These are phyloP conservation scores for Neonectria coccinea DNA, from an alignment of 2,329 filamentous ascomycete species.

Conservation along the genomic window DNA sequence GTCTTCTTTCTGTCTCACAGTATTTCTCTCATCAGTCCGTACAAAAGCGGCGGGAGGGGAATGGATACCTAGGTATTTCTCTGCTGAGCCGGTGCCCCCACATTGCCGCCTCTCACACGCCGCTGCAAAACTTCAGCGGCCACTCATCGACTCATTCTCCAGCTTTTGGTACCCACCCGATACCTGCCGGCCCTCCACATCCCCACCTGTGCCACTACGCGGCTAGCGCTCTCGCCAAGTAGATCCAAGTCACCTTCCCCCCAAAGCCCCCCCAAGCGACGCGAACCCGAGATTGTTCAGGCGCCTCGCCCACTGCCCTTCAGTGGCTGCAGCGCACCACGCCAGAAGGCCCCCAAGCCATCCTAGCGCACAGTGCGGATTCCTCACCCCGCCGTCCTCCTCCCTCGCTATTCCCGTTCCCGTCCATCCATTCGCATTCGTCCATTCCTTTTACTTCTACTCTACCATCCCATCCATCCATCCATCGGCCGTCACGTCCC, in stretches of 20 bases:
- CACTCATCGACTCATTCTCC: slow-evolving; percentile 23
- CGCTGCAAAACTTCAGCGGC: slow-evolving; percentile 12
- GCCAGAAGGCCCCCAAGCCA: slow-evolving; percentile 31
- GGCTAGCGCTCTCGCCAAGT: slow-evolving; percentile 40
- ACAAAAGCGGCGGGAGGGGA: too few species aligned
- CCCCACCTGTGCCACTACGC: slow-evolving; percentile 37
- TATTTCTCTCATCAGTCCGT: too few species aligned
- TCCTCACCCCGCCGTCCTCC: slow-evolving; percentile 17
- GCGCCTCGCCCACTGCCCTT: slow-evolving; percentile 33
- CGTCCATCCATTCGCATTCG: slow-evolving; percentile 41
- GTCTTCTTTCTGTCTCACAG: too few species aligned
- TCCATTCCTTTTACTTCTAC: slow-evolving; percentile 36
- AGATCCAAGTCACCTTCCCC: slow-evolving; percentile 38
- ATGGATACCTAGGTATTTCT: too few species aligned
- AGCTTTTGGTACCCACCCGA: slow-evolving; percentile 32
- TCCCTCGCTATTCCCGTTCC: slow-evolving; percentile 44
- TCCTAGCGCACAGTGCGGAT: slow-evolving; percentile 41
- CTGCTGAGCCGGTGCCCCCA: too few species aligned
- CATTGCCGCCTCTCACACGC: slow-evolving; percentile 10
- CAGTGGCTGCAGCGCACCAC: slow-evolving; percentile 26
- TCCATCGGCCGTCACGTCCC: slow-evolving; percentile 37
- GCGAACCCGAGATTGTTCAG: background rate
- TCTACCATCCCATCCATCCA: slow-evolving; percentile 39
- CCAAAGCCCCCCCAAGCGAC: background rate
- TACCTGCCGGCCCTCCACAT: slow-evolving; percentile 27